Evolutionary conservation across 345 rosid genomes (phyloP).

Genomic region (Anastatica hierochuntica): DNA sequence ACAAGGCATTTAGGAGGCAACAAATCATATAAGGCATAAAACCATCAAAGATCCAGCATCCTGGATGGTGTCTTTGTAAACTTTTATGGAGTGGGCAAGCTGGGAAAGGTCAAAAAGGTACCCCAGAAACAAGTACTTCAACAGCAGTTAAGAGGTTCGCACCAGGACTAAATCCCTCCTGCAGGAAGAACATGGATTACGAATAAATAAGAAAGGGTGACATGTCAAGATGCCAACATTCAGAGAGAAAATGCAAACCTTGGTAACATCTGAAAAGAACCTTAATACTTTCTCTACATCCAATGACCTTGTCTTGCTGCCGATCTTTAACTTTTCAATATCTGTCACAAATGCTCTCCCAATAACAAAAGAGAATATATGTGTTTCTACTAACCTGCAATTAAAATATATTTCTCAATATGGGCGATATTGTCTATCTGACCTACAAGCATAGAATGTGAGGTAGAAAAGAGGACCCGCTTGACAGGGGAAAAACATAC

Average conservation of each 20-base stretch:
- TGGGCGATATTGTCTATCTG: slow-evolving; percentile 16
- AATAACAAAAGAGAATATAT: slow-evolving; percentile 92
- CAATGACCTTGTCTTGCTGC: slow-evolving; percentile 87
- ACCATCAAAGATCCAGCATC: slow-evolving; percentile 8
- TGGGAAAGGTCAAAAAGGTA: slow-evolving; percentile 29
- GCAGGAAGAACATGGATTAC: slow-evolving; percentile 28
- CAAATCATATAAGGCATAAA: slow-evolving; percentile 4
- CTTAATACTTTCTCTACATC: slow-evolving; percentile 51
- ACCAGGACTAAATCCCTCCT: slow-evolving; percentile 89
- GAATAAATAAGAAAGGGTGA: slow-evolving; percentile 4
- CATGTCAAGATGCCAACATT: slow-evolving; percentile 4
- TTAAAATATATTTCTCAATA: slow-evolving; percentile 26
- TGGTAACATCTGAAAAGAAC: slow-evolving; percentile 75
- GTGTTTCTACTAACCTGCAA: slow-evolving; percentile 99
- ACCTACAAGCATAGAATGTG: slow-evolving; percentile 10
- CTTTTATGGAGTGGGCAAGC: slow-evolving; percentile 10
- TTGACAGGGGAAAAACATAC: slow-evolving; percentile 11
- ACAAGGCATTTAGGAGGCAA: slow-evolving; percentile 3
- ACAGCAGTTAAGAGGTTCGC: slow-evolving; percentile 85
- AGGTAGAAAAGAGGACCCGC: not conserved
- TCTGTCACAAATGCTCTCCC: slow-evolving; percentile 99
- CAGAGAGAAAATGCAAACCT: slow-evolving; percentile 42
- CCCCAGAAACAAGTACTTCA: slow-evolving; percentile 93
- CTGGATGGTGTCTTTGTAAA: not conserved
- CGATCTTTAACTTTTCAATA: slow-evolving; percentile 88